Percentiles rank a stretch among this genome's conserved stretches.
phyloP scores from a whole-genome alignment of 306 rosid species.

The Vachellia pachyceras region DNA sequence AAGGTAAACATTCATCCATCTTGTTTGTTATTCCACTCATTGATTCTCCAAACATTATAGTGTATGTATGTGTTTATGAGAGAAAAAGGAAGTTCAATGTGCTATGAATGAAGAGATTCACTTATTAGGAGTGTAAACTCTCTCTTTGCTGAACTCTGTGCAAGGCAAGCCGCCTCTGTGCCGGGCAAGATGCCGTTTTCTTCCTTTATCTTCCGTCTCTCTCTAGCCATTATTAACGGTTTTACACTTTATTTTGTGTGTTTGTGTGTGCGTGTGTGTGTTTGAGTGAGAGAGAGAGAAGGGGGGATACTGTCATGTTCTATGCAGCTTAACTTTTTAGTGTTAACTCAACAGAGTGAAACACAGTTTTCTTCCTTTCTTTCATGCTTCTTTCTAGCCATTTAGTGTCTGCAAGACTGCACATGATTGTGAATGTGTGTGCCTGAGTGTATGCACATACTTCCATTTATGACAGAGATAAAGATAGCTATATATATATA shows the following conservation, averaged over 20 bases:
- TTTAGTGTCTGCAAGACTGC: not conserved
- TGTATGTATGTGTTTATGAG: not conserved
- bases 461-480: not conserved
- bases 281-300: too few species aligned
- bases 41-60: not conserved
- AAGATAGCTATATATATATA: not conserved
- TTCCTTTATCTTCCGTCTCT: too few species aligned
- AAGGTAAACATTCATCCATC: slow-evolving; percentile 54
- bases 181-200: too few species aligned
- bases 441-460: not conserved
- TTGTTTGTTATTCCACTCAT: not conserved
- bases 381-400: not conserved
- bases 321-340: too few species aligned
- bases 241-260: too few species aligned
- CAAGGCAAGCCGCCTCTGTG: not conserved
- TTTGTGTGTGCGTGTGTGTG: too few species aligned
- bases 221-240: too few species aligned
- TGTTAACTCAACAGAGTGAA: not conserved
- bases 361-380: not conserved
- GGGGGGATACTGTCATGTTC: too few species aligned
- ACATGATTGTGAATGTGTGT: not conserved
- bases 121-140: not conserved
- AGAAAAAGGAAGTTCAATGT: not conserved
- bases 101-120: not conserved
- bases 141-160: not conserved